phyloP scores from a whole-genome alignment of 2,329 filamentous ascomycete genomes.

The Talaromyces sp. region DNA sequence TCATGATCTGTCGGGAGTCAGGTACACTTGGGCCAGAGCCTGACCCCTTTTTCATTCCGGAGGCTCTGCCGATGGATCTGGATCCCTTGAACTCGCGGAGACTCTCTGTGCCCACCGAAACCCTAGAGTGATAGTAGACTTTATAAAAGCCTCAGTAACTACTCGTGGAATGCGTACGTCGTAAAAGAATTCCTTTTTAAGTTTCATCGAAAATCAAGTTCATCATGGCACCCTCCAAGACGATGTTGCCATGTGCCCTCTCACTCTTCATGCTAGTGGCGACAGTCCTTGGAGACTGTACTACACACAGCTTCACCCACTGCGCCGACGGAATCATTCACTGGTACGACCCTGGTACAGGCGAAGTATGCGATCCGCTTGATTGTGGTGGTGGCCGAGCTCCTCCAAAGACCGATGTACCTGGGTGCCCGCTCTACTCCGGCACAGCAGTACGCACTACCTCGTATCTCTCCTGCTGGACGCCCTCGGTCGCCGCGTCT shows the following conservation, averaged over 20 bases:
- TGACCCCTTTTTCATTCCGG: background rate
- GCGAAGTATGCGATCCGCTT: slow-evolving; percentile 23
- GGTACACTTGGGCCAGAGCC: background rate
- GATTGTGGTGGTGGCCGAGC: slow-evolving; percentile 24
- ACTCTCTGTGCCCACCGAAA: background rate
- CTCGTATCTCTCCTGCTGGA: slow-evolving; percentile 21
- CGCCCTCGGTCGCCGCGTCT: slow-evolving; percentile 10
- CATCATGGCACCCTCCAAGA: slow-evolving; percentile 1
- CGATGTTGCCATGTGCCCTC: background rate
- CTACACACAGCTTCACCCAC: slow-evolving; percentile 16
- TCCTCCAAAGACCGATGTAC: slow-evolving; percentile 18
- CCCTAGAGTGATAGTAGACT: background rate
- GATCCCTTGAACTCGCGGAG: background rate
- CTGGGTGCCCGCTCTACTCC: slow-evolving; percentile 20
- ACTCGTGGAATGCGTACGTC: too few species aligned
- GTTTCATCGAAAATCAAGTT: background rate
- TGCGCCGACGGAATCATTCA: slow-evolving; percentile 20
- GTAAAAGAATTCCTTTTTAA: background rate
- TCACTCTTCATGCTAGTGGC: background rate
- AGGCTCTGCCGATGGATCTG: background rate
- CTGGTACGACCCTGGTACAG: slow-evolving; percentile 22
- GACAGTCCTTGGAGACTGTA: slow-evolving; percentile 13
- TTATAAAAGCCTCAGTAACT: background rate
- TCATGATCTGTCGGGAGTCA: background rate
- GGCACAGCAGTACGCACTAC: slow-evolving; percentile 19